Percentiles rank a stretch among this genome's conserved stretches.
phyloP scores from a whole-genome alignment of 805 yeast genomes.

The Myxozyma lipomycoides region DNA sequence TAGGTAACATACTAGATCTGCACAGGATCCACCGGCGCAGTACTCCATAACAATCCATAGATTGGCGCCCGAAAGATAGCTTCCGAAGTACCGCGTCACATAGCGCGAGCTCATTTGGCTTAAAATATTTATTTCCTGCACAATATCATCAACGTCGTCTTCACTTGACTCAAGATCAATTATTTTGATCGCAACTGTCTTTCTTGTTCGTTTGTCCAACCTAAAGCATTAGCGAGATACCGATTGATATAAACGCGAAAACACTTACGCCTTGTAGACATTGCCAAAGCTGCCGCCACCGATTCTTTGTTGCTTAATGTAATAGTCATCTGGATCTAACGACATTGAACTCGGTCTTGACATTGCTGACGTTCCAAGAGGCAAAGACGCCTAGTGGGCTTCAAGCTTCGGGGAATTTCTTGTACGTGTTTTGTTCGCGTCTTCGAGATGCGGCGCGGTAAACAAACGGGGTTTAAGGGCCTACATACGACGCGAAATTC shows the following conservation, averaged over 20 bases:
- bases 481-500: neutral
- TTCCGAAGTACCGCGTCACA: slow-evolving; percentile 63
- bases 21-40: slow-evolving; percentile 92
- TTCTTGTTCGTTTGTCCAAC: slow-evolving; percentile 37
- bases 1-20: slow-evolving; percentile 48
- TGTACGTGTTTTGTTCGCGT: too few relatives aligned
- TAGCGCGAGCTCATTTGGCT: slow-evolving; percentile 60
- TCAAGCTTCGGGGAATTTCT: too few relatives aligned
- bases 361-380: neutral
- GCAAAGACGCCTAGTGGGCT: too few relatives aligned
- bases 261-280: slow-evolving; percentile 58
- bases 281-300: slow-evolving; percentile 88
- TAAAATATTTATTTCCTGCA: slow-evolving; percentile 75
- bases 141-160: slow-evolving; percentile 66
- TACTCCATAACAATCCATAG: slow-evolving; percentile 93
- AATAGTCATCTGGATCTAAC: slow-evolving; percentile 19
- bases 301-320: slow-evolving; percentile 45
- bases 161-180: slow-evolving; percentile 73
- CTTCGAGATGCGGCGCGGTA: neutral
- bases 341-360: neutral
- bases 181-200: slow-evolving; percentile 77
- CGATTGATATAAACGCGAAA: neutral
- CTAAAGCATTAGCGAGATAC: slow-evolving; percentile 4
- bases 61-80: slow-evolving; percentile 58
- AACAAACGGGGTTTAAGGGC: neutral